Percentiles rank a stretch among this genome's conserved stretches.
Conservation (phyloP, 192 early-diverging fungal genomes). For the Chytriomyces sp. region DNA sequence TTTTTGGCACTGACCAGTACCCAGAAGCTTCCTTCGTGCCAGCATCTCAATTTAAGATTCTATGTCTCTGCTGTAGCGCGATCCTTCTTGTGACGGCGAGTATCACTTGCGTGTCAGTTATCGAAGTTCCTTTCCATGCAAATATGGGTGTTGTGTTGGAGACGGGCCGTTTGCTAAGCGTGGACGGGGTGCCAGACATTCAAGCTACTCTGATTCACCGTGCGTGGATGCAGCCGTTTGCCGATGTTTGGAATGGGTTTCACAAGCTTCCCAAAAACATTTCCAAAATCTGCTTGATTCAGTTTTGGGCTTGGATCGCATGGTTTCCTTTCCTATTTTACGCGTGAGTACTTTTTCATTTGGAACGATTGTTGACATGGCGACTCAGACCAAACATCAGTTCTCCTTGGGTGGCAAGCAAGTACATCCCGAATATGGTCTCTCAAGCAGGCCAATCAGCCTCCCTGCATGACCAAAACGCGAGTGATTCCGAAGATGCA, state of each 20-base stretch:
- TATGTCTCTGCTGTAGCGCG: conserved; percentile 75
- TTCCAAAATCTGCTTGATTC: conserved; percentile 80
- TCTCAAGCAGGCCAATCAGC: conserved; percentile 24
- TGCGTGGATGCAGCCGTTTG: too few relatives aligned
- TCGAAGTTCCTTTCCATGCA: conserved; percentile 29
- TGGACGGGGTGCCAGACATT: too few relatives aligned
- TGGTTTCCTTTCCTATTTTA: conserved; percentile 98
- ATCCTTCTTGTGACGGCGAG: conserved; percentile 62
- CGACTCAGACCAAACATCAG: conserved; percentile 50
- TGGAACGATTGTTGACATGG: conserved; percentile 4
- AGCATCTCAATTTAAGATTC: conserved; percentile 76
- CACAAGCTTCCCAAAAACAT: conserved; percentile 63
- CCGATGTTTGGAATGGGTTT: not conserved
- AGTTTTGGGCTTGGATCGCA: conserved; percentile 95
- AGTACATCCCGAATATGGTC: conserved; percentile 33
- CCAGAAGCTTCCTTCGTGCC: conserved; percentile 62
- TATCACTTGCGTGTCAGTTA: conserved; percentile 67
- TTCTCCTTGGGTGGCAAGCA: conserved; percentile 65
- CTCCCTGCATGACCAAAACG: not conserved
- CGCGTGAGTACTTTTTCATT: conserved; percentile 53
- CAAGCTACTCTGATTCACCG: too few relatives aligned
- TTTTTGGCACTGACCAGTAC: conserved; percentile 39
- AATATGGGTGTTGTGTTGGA: too few relatives aligned
- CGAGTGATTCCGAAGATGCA: conserved; percentile 39
- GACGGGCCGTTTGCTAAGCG: too few relatives aligned